Base-by-base conservation (phyloP, 768 basidiomycete species). In the Ramaria sp. region DNA sequence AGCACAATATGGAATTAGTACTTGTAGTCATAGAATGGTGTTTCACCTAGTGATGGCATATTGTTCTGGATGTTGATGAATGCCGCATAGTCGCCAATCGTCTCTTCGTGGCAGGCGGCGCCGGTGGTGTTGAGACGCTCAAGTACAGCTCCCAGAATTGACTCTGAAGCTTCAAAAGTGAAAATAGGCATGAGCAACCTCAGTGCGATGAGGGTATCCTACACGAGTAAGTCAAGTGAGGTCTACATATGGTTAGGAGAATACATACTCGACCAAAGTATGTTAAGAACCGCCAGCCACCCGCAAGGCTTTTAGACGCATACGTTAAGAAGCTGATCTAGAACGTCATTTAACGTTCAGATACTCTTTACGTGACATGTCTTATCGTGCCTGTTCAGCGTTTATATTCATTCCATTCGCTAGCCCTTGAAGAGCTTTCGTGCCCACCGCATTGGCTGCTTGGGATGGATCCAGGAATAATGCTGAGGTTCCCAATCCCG, bases 201-300 rank as follows among this genome's bases (percentile, higher is more conserved):
- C 22, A 75, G 64, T 1, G 72, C 71, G n/a, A 76, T 71, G 38
- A 77, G 57, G 2, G 75, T 71, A 60, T 77, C 75, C n/a, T 74
- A 64, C 10, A 68, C 67, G 51, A 69, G 71, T 43, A 69, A 70
- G 22, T 68, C 68, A 7, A 24, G 13, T 37, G 13, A 13, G 9
- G 9, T 9, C 10, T 10, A 37, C 2, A 13, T 37, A 10, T 37
- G 9, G 11, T 43, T 9, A 43, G 17, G 17, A 43, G 17, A 22
- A 43, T 9, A 43, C n/a, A 19, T 50, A 71, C 70, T 19, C 55
- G n/a, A 7, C 55, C 55, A 19, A 57, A 57, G 47, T 57, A 57
- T 11, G 75, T 76, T 54, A 76, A 61, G 63, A 76, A 76, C 46
- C 74, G 63, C 74, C 74, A 76, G 34, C 75, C 75, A 3, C 75